Evolutionary conservation across 2,329 filamentous ascomycete genomes (phyloP).

Genomic region (Malbranchea zuffiana): DNA sequence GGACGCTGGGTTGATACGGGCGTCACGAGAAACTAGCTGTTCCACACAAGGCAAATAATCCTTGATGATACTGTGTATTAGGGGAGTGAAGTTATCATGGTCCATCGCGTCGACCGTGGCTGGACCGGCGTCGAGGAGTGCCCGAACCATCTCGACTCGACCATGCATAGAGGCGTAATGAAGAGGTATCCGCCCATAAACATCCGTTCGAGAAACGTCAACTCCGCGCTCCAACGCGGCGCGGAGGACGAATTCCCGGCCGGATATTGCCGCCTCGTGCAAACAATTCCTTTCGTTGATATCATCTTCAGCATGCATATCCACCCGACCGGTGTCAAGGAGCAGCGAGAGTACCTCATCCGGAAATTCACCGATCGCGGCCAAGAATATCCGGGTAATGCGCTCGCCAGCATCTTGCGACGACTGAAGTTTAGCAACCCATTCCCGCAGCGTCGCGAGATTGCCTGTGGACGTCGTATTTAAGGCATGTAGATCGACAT

Average conservation of each 20-base stretch:
- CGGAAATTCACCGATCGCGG: conserved; percentile 76
- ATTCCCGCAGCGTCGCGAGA: conserved; percentile 62
- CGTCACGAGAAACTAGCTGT: conserved; percentile 62
- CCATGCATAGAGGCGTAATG: conserved; percentile 97
- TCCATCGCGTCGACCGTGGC: conserved; percentile 79
- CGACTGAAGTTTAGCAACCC: conserved; percentile 59
- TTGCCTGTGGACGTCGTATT: conserved; percentile 73
- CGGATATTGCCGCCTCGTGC: conserved; percentile 93
- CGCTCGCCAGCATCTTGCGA: conserved; percentile 58
- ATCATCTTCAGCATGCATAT: conserved; percentile 88
- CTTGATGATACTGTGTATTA: conserved; percentile 91
- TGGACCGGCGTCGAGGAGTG: conserved; percentile 57
- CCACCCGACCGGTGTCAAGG: conserved; percentile 68
- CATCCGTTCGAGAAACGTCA: conserved; percentile 69
- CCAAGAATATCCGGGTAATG: conserved; percentile 79
- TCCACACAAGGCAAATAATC: conserved; percentile 70
- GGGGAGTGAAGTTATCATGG: conserved; percentile 91
- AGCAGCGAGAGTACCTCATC: conserved; percentile 64
- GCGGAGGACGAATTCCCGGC: conserved; percentile 64
- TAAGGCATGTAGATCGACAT: conserved; percentile 77
- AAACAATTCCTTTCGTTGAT: conserved; percentile 96
- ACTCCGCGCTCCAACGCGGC: conserved; percentile 66
- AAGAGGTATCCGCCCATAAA: conserved; percentile 84
- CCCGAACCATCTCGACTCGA: conserved; percentile 68
- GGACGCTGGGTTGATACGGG: conserved; percentile 74